Base-by-base conservation (phyloP, 805 yeast genomes). In the Cyberlindnera mycetangii region DNA sequence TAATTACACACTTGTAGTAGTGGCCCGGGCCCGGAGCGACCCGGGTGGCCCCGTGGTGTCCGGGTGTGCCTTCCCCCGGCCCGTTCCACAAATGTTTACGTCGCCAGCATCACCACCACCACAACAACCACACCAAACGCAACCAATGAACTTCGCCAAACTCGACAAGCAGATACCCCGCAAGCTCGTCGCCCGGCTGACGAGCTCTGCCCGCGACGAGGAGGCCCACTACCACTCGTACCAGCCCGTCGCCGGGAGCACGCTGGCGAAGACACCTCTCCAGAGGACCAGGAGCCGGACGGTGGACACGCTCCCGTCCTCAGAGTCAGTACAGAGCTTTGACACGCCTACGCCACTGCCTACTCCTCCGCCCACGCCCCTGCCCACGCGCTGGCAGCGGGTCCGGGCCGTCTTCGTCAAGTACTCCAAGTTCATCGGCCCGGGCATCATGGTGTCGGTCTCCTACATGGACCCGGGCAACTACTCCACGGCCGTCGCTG, bases 401-500 rank as follows among this genome's bases (percentile, higher is more conserved):
- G 4, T 60, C 9, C 35, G 53, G 19, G 20, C 41, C n/a, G 45
- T 63, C 2, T 18, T 70, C 8, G 53, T 58, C 32, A 83, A 81
- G 54, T 85, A 82, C 61, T 65, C 71, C 32, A 66, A 71, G 50
- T 86, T 85, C 61, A 72, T 92, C n/a, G 98, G 98, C 0, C 98
- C 98, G 0, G 98, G 99, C 0, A 69, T 92, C 38, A 85, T 92
- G 95, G 95, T 93, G 2, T 77, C 90, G 5, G 96, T 92, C 27
- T 92, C 97, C 0, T 93, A 90, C 63, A 88, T 93, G 89, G 98
- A 92, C 58, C 98, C 99, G 0, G 99, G 99, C 5, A 92, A 93
- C 67, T 92, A 90, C 65, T 85, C 96, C 31, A 88, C 97, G 1
- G 95, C 93, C 9, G 96, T 92, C 12, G 86, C 93, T 8, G 93